phyloP scores from a whole-genome alignment of 345 rosid species.

The Excoecaria agallocha region DNA sequence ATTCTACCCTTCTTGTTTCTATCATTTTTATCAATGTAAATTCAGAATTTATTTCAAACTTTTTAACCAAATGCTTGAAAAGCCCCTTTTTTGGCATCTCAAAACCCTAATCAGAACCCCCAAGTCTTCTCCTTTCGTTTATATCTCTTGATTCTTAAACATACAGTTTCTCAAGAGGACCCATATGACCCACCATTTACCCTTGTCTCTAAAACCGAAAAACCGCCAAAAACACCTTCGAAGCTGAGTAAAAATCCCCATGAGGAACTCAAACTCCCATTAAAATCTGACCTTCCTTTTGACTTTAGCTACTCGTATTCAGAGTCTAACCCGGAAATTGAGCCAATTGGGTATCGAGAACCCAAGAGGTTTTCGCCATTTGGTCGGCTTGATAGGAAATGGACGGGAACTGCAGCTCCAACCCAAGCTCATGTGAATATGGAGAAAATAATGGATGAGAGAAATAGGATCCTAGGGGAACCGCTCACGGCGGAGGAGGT shows the following conservation, averaged over 20 bases:
- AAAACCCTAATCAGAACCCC: slow-evolving; percentile 17
- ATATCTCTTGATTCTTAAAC: slow-evolving; percentile 6
- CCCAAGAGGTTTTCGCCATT: slow-evolving; percentile 87
- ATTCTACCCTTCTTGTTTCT: neutral
- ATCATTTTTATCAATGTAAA: neutral
- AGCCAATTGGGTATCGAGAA: slow-evolving; percentile 82
- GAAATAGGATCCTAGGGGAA: slow-evolving; percentile 54
- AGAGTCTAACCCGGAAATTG: slow-evolving; percentile 48
- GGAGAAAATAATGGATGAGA: slow-evolving; percentile 44
- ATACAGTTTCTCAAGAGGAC: slow-evolving; percentile 16
- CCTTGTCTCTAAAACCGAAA: slow-evolving; percentile 12
- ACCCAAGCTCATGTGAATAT: slow-evolving; percentile 32
- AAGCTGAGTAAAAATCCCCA: neutral
- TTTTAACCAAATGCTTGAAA: slow-evolving; percentile 15
- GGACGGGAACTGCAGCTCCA: slow-evolving; percentile 80
- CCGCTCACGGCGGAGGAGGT: slow-evolving; percentile 65
- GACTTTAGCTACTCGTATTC: slow-evolving; percentile 82
- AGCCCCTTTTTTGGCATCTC: slow-evolving; percentile 11
- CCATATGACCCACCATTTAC: slow-evolving; percentile 26
- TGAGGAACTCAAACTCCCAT: slow-evolving; percentile 15
- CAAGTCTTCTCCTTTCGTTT: neutral
- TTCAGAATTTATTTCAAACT: neutral
- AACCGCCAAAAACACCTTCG: neutral
- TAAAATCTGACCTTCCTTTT: slow-evolving; percentile 64
- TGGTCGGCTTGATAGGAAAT: slow-evolving; percentile 71